These are phyloP conservation scores for Waltergamsia citrina DNA, from an alignment of 2,329 filamentous ascomycete species.

Conservation along the genomic window DNA sequence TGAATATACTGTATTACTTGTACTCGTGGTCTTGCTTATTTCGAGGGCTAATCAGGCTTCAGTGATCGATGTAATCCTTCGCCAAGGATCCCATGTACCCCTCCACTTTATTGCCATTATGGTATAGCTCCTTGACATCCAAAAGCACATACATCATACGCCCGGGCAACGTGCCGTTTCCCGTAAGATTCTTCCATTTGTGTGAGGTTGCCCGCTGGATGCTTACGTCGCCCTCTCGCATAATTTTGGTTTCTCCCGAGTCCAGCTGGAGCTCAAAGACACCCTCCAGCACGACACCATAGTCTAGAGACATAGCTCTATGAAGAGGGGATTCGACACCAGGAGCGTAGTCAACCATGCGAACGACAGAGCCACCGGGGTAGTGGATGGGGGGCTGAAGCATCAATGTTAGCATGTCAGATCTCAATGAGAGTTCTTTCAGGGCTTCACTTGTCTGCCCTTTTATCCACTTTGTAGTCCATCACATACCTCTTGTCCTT, in stretches of 20 bases:
- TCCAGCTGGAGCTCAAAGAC: conserved; percentile 41
- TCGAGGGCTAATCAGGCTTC: too few relatives aligned
- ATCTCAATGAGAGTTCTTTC: too few relatives aligned
- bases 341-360: conserved; percentile 37
- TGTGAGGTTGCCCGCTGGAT: conserved; percentile 48
- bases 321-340: conserved; percentile 33
- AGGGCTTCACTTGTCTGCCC: too few relatives aligned
- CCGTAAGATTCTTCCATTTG: conserved; percentile 34
- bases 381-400: conserved; percentile 9
- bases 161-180: conserved; percentile 4
- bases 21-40: too few relatives aligned
- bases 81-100: too few relatives aligned
- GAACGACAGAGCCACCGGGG: conserved; percentile 28
- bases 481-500: conserved; percentile 5
- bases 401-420: too few relatives aligned
- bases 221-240: conserved; percentile 42
- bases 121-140: conserved; percentile 1
- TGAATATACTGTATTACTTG: too few relatives aligned
- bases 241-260: conserved; percentile 32
- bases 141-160: conserved; percentile 6
- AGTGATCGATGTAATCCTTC: too few relatives aligned
- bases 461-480: too few relatives aligned
- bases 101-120: too few relatives aligned
- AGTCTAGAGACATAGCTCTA: conserved; percentile 43
- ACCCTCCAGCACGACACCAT: conserved; percentile 44